phyloP scores from a whole-genome alignment of 2,329 filamentous ascomycete genomes.

The Diaporthe longicolla region DNA sequence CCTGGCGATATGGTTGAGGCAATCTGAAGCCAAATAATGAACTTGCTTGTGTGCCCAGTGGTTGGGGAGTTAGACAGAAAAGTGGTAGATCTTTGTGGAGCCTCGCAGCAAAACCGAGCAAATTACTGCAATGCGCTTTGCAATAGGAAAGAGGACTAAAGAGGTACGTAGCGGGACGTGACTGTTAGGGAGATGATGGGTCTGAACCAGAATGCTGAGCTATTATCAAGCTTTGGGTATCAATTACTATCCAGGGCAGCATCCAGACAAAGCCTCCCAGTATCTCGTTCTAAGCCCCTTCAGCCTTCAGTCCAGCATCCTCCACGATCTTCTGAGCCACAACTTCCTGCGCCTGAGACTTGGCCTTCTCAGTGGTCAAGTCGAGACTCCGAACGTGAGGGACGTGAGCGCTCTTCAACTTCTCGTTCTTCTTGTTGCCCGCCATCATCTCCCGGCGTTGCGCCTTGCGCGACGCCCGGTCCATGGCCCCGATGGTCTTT shows the following conservation, averaged over 20 bases:
- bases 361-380: slow-evolving; percentile 32
- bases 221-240: slow-evolving; percentile 38
- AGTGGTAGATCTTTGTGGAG: neutral
- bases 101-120: too few species aligned
- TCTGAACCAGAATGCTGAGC: neutral
- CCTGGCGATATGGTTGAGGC: neutral
- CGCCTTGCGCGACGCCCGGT: slow-evolving; percentile 68
- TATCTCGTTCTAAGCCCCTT: neutral
- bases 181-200: neutral
- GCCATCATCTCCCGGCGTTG: slow-evolving; percentile 67
- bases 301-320: neutral
- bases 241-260: slow-evolving; percentile 15
- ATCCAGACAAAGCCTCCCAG: neutral
- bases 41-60: neutral
- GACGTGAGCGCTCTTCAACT: slow-evolving; percentile 30
- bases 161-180: neutral
- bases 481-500: slow-evolving; percentile 66
- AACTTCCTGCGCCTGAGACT: slow-evolving; percentile 26
- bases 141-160: neutral
- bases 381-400: slow-evolving; percentile 15
- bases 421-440: slow-evolving; percentile 41
- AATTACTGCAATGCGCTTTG: neutral
- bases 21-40: neutral
- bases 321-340: slow-evolving; percentile 17
- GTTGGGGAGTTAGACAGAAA: neutral